Conservation (phyloP, 2,329 filamentous ascomycete species). For the Apiospora phragmitis region DNA sequence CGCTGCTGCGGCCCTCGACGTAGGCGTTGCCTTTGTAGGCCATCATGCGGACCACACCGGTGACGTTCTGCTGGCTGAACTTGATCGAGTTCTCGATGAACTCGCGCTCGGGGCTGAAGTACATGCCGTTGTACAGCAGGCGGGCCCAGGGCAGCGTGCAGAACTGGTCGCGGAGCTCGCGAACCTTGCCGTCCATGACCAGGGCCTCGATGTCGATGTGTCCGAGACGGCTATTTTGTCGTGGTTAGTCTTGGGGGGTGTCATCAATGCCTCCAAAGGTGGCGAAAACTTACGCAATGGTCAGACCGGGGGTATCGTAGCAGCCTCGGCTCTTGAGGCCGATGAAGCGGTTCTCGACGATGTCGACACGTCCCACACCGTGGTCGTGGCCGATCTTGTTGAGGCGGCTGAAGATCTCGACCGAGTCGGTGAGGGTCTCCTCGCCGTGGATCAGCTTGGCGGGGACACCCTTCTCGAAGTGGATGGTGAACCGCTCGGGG, state of each 20-base stretch:
- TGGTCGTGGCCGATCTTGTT: constrained; percentile 70
- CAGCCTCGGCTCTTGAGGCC: constrained; percentile 44
- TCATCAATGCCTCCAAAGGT: too few species aligned
- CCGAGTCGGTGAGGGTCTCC: constrained; percentile 65
- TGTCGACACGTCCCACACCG: constrained; percentile 80
- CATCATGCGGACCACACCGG: constrained; percentile 39
- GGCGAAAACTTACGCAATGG: too few species aligned
- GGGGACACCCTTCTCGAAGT: constrained; percentile 76
- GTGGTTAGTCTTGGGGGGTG: too few species aligned
- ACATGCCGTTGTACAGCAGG: constrained; percentile 39
- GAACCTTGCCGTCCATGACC: constrained; percentile 57
- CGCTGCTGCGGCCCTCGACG: constrained; percentile 40
- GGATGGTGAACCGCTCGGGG: constrained; percentile 69
- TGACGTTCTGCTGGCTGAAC: constrained; percentile 55
- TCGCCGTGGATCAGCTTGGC: constrained; percentile 51
- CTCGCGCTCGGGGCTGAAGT: constrained; percentile 55
- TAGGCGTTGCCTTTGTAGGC: constrained; percentile 45
- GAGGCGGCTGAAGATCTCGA: constrained; percentile 70
- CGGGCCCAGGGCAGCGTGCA: too few species aligned
- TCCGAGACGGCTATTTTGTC: constrained; percentile 3
- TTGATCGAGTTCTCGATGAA: constrained; percentile 59
- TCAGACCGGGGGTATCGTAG: constrained; percentile 51
- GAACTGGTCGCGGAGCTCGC: too few species aligned
- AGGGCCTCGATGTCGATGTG: constrained; percentile 54
- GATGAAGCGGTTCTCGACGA: constrained; percentile 55